These are phyloP conservation scores for Cyclotella distinguenda DNA, from an alignment of 108 stramenopile genomes.

Conservation along the genomic window DNA sequence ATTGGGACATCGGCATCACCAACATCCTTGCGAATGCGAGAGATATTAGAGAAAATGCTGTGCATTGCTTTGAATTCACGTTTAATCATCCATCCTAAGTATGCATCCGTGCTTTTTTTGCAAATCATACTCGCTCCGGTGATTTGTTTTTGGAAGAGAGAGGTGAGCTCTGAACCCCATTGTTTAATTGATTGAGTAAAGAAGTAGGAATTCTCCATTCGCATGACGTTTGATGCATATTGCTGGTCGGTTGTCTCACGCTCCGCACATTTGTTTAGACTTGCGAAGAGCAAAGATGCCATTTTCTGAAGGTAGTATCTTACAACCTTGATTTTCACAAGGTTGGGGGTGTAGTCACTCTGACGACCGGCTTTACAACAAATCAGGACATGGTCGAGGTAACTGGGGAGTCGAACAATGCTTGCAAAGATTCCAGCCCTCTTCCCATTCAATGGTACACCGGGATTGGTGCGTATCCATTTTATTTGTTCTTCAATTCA, in stretches of 20 bases:
- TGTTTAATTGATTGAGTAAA: conserved; percentile 83
- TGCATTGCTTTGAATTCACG: conserved; percentile 87
- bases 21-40: conserved; percentile 77
- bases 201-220: conserved; percentile 89
- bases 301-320: conserved; percentile 85
- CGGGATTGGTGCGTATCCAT: conserved; percentile 80
- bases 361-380: conserved; percentile 75
- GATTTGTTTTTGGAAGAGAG: conserved; percentile 80
- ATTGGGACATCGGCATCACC: conserved; percentile 83
- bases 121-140: conserved; percentile 77
- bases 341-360: conserved; percentile 71
- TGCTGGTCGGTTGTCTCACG: conserved; percentile 85
- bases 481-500: conserved; percentile 88
- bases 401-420: conserved; percentile 76
- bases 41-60: conserved; percentile 81
- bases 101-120: conserved; percentile 88
- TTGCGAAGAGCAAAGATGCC: conserved; percentile 81
- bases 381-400: conserved; percentile 79
- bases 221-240: conserved; percentile 85
- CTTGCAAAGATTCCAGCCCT: conserved; percentile 81
- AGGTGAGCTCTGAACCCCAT: conserved; percentile 61
- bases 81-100: conserved; percentile 91
- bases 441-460: conserved; percentile 85
- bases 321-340: conserved; percentile 83
- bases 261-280: conserved; percentile 71